Conservation (phyloP, 345 rosid species). For the Gossypium stocksii region DNA sequence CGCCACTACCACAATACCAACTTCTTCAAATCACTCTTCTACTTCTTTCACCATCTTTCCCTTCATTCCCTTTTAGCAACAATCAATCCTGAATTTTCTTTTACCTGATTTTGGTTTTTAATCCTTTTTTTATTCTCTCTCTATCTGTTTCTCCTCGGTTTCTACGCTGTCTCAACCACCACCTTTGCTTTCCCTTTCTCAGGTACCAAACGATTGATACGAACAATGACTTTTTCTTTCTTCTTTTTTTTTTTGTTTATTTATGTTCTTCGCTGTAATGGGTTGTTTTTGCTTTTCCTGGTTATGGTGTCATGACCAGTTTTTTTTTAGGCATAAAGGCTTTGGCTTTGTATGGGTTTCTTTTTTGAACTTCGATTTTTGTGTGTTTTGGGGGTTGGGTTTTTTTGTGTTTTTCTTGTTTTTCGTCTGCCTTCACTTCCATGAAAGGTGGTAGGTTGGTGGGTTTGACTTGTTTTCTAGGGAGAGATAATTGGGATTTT, state of each 20-base stretch:
- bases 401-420: slow-evolving; percentile 10
- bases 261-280: slow-evolving; percentile 26
- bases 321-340: slow-evolving; percentile 25
- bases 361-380: slow-evolving; percentile 7
- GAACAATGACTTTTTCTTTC: slow-evolving; percentile 6
- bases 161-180: slow-evolving; percentile 30
- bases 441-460: slow-evolving; percentile 81
- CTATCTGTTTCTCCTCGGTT: slow-evolving; percentile 18
- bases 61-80: background rate
- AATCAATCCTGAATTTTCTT: slow-evolving; percentile 18
- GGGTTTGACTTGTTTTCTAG: slow-evolving; percentile 67
- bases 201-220: slow-evolving; percentile 23
- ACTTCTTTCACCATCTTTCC: slow-evolving; percentile 29
- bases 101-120: slow-evolving; percentile 18
- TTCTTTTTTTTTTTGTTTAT: background rate
- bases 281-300: slow-evolving; percentile 16
- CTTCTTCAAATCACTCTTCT: background rate
- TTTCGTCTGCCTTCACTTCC: slow-evolving; percentile 25
- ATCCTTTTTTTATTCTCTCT: background rate
- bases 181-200: slow-evolving; percentile 21
- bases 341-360: slow-evolving; percentile 29
- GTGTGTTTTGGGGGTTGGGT: slow-evolving; percentile 15
- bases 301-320: slow-evolving; percentile 26
- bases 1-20: slow-evolving; percentile 33
- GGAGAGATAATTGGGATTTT: slow-evolving; percentile 20